Evolutionary conservation across 495 filamentous ascomycete species (phyloP), one percentile per base, ranked within the genome.

Genomic region (Alectoria sarmentosa): DNA sequence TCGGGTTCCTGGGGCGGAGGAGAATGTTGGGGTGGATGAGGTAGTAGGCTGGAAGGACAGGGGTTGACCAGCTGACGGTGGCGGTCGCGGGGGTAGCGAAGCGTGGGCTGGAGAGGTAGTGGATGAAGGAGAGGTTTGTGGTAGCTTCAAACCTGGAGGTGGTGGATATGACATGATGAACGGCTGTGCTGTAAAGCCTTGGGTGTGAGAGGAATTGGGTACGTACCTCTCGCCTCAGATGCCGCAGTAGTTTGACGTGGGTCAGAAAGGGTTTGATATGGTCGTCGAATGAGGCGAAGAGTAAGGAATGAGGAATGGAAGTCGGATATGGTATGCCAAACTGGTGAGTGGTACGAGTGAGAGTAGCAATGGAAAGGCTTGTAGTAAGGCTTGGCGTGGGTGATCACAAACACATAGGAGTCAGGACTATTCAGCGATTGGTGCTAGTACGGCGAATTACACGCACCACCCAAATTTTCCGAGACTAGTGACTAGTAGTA

Each of bases 91-190:
- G 58, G 92, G 92, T 42, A 97, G 88, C 60, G 87, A 89, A 32
- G 89, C 84, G 61, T 79, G 86, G 60, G 77, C 81, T 77, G 82
- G 83, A 68, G 71, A 74, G 3, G 73, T 66, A 11, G 70, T 54
- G 46, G 73, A 76, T 28, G 69, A 65, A n/a, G 69, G 56, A 44
- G 62, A 65, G 23, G 74, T 46, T 58, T 71, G 71, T 32, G 72
- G 66, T 65, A 76, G 75, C 69, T 82, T 84, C 71, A 88, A 83
- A 87, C 91, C 90, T 89, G 91, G 90, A 87, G 90, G 90, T 71
- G 90, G 89, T 72, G 90, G 89, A 82, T 91, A 92, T 76, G 91
- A 88, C 92, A 96, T 95, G 87, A 89, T 92, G 89, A 92, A 92
- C 78, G 84, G 82, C 76, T 77, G 81, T 80, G 78, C 81, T 67